Base-by-base conservation (phyloP, 306 rosid species). In the Castanea mollissima region DNA sequence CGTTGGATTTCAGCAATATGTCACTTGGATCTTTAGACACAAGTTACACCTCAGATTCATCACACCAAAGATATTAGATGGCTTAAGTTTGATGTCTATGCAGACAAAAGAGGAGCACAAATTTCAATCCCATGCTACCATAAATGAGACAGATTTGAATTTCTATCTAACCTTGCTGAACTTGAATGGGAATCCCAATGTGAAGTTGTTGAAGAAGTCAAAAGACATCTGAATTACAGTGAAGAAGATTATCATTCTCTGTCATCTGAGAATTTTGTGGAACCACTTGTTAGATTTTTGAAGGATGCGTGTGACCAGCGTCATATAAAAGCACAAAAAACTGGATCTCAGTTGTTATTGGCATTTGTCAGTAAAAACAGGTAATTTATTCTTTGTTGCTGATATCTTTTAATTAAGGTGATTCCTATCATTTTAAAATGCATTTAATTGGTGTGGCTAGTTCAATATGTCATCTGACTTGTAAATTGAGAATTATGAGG, bases 171-270 rank as follows among this genome's bases (percentile, higher is more conserved):
- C 34, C 90, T 93, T 23, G 74, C 70, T 73, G 92, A 86, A 73
- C 93, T 93, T 83, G 76, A 82, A 35, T 96, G 98, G 98, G 87
- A 88, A 79, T 83, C 91, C 59, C 92, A 86, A 76, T 88, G 94
- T 85, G 82, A 90, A 84, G 86, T 74, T 81, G 78, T 96, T 60
- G 91, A 89, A 82, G 90, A 93, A 68, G 82, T 96, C 82, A 86
- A 86, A 75, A 77, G 68, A 69, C 32, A 52, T 79, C 81, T 87
- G 83, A 82, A 81, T 75, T 54, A 77, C 83, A 87, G 86, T 60
- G 73, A 81, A 78, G 82, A 73, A 60, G 90, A 76, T 76, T 81
- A 78, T 79, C 38, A 52, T 63, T 79, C 82, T 34, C 65, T 83
- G 76, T 81, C 97, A 20, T 76, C 84, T 62, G 85, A 83, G 74